These are phyloP conservation scores for Litchi chinensis DNA, from an alignment of 345 rosid species.

Conservation along the genomic window DNA sequence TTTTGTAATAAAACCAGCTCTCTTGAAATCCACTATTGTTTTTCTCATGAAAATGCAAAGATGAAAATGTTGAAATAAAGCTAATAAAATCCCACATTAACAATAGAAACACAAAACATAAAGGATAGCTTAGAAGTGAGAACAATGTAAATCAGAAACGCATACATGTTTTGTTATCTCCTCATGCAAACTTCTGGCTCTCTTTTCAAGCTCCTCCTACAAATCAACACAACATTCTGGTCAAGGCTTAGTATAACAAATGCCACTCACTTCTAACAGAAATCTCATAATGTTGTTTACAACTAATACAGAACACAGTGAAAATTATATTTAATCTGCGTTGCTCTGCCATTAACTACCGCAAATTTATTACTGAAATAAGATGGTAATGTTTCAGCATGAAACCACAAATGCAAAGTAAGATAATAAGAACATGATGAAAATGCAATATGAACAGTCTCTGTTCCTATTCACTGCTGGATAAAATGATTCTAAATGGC, in stretches of 20 bases:
- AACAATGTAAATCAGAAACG: conserved; percentile 10
- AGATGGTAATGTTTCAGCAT: not conserved
- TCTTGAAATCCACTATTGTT: conserved; percentile 39
- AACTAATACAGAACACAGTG: not conserved
- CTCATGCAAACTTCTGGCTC: conserved; percentile 53
- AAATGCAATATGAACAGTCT: not conserved
- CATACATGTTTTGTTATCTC: conserved; percentile 52
- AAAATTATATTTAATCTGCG: not conserved
- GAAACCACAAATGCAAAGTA: not conserved
- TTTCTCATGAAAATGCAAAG: not conserved
- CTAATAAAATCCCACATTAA: not conserved
- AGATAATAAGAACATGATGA: not conserved
- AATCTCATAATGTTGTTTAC: not conserved
- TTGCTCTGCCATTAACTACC: not conserved
- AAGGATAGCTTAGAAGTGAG: not conserved
- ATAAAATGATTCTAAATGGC: not conserved
- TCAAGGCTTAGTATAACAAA: not conserved
- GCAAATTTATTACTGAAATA: not conserved
- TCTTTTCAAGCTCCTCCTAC: conserved; percentile 52
- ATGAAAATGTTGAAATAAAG: not conserved
- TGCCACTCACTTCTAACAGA: not conserved
- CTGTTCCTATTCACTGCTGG: not conserved
- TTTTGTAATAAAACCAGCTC: conserved; percentile 36
- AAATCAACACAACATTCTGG: conserved; percentile 22
- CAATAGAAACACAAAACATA: not conserved